Percentiles rank a stretch among this genome's conserved stretches.
Evolutionary conservation across 2,329 filamentous ascomycete genomes (phyloP).

Genomic region (Monosporascus sp.): DNA sequence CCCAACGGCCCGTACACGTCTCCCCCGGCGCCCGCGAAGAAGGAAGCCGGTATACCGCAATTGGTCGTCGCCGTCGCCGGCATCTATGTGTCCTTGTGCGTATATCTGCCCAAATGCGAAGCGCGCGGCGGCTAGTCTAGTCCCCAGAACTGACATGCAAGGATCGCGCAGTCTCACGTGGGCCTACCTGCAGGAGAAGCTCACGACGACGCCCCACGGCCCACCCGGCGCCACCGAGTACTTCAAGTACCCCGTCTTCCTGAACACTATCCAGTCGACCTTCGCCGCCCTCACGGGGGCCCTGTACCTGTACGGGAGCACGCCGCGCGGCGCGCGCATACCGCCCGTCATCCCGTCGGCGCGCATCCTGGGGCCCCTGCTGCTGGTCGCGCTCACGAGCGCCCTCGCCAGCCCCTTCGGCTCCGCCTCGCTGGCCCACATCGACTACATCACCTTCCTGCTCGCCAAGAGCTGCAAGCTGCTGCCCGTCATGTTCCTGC

Average conservation of each 20-base stretch:
- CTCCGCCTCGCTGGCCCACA: constrained; percentile 85
- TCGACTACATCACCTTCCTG: constrained; percentile 97
- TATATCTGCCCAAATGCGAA: constrained; percentile 8
- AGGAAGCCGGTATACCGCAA: constrained; percentile 64
- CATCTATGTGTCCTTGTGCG: constrained; percentile 95
- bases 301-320: constrained; percentile 69
- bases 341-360: constrained; percentile 72
- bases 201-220: constrained; percentile 88
- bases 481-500: constrained; percentile 95
- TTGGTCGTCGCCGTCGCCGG: constrained; percentile 84
- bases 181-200: constrained; percentile 94
- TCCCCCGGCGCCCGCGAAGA: constrained; percentile 27
- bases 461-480: constrained; percentile 98
- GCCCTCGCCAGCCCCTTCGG: constrained; percentile 93
- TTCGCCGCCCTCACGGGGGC: constrained; percentile 82
- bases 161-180: constrained; percentile 67
- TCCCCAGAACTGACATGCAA: constrained; percentile 1
- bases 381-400: constrained; percentile 81
- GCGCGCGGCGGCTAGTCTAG: background rate
- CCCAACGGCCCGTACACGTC: constrained; percentile 2
- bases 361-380: constrained; percentile 70
- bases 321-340: constrained; percentile 42
- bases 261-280: constrained; percentile 91
- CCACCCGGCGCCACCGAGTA: constrained; percentile 59
- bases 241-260: constrained; percentile 90